Base-by-base conservation (phyloP, 768 basidiomycete genomes). In the Suillus hirtellus region DNA sequence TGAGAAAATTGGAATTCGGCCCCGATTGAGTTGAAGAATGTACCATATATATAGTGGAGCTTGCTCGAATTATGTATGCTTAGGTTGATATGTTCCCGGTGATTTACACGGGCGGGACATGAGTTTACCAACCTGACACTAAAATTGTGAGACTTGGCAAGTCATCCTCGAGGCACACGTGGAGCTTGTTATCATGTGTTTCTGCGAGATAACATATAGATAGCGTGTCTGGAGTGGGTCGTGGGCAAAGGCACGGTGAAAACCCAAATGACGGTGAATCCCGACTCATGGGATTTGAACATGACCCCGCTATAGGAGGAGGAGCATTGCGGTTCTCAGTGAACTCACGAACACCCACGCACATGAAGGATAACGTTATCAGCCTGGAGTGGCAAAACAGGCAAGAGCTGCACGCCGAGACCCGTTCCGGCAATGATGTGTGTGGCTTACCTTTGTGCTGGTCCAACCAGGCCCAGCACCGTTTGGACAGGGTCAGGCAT, bases 1-100 rank as follows among this genome's bases (percentile, higher is more conserved):
- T 73, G 53, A 68, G 64, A 63, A 66, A 49, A 53, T 46, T 75
- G 43, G 68, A 67, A 6, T 49, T 62, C 3, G 62, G 64, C 21
- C 59, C 62, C 12, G 62, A 62, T 58, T 67, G 58, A 66, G 50
- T 35, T 4, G 59, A 42, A 1, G 3, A 10, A 27, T 43, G 10
- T 5, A 14, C 70, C 58, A 63, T 65, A 65, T 37, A 15, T 37
- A 15, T 14, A 2, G 27, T 0, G 19, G 31, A 59, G 8, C 14
- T 46, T 61, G 31, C 14, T 59, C 42, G 5, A 15, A 27, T 38
- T 55, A 6, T 34, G 5, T 53, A 19, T 55, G n/a, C 54, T 55
- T 19, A 17, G 15, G 24, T 50, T 50, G 27, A 27, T 3, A n/a
- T 24, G 27, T 49, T 27, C 14, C 21, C 24, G 15, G 17, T 31